Conservation (phyloP, 495 filamentous ascomycete species). For the Aspergillus biplanus region DNA sequence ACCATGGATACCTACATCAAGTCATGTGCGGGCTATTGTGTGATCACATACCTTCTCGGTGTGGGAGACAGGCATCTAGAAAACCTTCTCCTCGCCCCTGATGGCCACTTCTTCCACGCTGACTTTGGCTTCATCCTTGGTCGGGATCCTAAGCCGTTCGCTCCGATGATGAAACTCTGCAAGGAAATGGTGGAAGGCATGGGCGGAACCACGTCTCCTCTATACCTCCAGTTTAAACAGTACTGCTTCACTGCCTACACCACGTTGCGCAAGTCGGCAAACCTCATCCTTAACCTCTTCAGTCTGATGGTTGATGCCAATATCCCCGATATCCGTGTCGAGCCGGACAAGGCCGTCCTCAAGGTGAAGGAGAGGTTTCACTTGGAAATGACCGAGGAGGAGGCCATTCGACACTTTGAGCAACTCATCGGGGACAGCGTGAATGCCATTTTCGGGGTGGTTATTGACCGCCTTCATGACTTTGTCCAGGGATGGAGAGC, state of each 20-base stretch:
- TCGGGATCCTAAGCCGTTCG: slow-evolving; percentile 96
- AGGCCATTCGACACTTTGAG: slow-evolving; percentile 86
- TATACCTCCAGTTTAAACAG: slow-evolving; percentile 86
- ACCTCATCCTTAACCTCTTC: slow-evolving; percentile 94
- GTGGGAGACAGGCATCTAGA: slow-evolving; percentile 96
- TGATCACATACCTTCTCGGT: slow-evolving; percentile 98
- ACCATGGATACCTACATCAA: slow-evolving; percentile 95
- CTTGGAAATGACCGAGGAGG: slow-evolving; percentile 90
- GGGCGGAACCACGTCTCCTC: slow-evolving; percentile 77
- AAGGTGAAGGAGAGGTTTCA: slow-evolving; percentile 96
- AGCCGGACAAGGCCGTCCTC: slow-evolving; percentile 88
- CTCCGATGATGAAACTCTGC: slow-evolving; percentile 93
- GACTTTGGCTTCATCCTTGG: slow-evolving; percentile 98
- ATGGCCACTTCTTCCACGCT: slow-evolving; percentile 95
- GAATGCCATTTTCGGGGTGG: slow-evolving; percentile 84
- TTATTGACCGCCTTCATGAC: slow-evolving; percentile 94
- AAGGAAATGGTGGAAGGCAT: slow-evolving; percentile 99
- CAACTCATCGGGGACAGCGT: slow-evolving; percentile 86
- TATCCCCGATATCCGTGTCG: slow-evolving; percentile 90
- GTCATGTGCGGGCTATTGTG: slow-evolving; percentile 96
- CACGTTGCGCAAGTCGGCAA: slow-evolving; percentile 83
- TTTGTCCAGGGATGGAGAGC: slow-evolving; percentile 89
- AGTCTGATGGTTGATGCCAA: slow-evolving; percentile 96
- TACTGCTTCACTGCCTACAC: slow-evolving; percentile 97
- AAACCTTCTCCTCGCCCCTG: slow-evolving; percentile 88